These are phyloP conservation scores for Neonectria punicea DNA, from an alignment of 2,329 filamentous ascomycete genomes.

Conservation along the genomic window DNA sequence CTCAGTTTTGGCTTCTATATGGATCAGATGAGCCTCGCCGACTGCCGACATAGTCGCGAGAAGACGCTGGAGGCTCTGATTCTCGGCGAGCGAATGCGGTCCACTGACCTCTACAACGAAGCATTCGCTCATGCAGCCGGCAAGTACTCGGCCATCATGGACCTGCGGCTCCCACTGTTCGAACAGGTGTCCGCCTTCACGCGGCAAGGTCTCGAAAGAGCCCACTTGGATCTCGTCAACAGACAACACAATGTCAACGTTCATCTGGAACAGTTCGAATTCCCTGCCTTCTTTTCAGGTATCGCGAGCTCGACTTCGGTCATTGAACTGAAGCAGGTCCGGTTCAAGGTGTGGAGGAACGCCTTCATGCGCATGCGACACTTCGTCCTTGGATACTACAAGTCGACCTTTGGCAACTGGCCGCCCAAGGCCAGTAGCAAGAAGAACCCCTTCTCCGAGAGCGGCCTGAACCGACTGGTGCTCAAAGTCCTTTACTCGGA, in stretches of 20 bases:
- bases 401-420: constrained; percentile 74
- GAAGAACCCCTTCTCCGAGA: constrained; percentile 89
- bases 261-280: constrained; percentile 88
- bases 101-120: constrained; percentile 84
- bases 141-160: constrained; percentile 79
- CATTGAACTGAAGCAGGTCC: constrained; percentile 78
- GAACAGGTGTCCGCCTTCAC: constrained; percentile 76
- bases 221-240: constrained; percentile 80
- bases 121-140: constrained; percentile 92
- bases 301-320: constrained; percentile 85
- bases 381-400: constrained; percentile 76
- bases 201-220: constrained; percentile 81
- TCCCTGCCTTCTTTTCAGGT: constrained; percentile 88
- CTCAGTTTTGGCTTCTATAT: constrained; percentile 79
- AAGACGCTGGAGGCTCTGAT: constrained; percentile 91
- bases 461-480: constrained; percentile 86
- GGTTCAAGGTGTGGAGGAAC: constrained; percentile 85
- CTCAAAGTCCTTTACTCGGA: constrained; percentile 86
- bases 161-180: constrained; percentile 75
- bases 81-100: constrained; percentile 89
- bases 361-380: constrained; percentile 80
- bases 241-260: constrained; percentile 76
- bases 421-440: constrained; percentile 91
- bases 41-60: constrained; percentile 83
- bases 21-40: constrained; percentile 79